Conservation (phyloP, 164 flowering plant genomes). For the Stephania yunnanensis region DNA sequence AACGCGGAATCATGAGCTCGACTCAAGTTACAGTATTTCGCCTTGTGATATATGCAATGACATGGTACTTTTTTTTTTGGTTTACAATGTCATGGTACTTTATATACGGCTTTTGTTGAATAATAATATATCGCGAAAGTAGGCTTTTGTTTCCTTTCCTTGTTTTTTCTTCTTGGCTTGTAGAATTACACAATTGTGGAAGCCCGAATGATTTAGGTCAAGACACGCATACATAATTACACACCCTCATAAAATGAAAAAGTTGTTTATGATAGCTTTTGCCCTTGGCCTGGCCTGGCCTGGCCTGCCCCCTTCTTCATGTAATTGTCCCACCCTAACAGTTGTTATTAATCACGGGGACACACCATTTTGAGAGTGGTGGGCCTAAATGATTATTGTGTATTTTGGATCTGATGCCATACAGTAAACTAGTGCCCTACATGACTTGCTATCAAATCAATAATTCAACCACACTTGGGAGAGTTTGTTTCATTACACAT, state of each 20-base stretch:
- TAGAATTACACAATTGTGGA: background rate
- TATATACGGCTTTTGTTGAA: background rate
- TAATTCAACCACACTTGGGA: background rate
- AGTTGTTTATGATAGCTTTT: background rate
- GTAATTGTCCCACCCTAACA: background rate
- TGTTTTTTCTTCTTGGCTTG: background rate
- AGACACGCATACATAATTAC: background rate
- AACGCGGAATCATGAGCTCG: slow-evolving; percentile 1
- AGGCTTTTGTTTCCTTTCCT: background rate
- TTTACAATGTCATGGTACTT: background rate
- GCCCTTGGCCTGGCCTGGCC: background rate
- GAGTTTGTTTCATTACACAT: background rate
- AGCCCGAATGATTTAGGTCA: background rate
- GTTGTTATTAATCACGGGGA: background rate
- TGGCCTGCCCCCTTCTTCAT: background rate
- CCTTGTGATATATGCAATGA: background rate
- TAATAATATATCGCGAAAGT: background rate
- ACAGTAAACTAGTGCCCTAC: background rate
- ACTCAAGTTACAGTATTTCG: background rate
- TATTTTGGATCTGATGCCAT: background rate
- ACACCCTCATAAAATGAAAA: background rate
- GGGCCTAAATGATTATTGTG: background rate
- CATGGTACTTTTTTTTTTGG: background rate
- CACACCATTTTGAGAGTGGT: background rate
- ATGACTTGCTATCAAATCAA: background rate